phyloP scores from a whole-genome alignment of 2,329 filamentous ascomycete species.

The Xylariaceae sp. region DNA sequence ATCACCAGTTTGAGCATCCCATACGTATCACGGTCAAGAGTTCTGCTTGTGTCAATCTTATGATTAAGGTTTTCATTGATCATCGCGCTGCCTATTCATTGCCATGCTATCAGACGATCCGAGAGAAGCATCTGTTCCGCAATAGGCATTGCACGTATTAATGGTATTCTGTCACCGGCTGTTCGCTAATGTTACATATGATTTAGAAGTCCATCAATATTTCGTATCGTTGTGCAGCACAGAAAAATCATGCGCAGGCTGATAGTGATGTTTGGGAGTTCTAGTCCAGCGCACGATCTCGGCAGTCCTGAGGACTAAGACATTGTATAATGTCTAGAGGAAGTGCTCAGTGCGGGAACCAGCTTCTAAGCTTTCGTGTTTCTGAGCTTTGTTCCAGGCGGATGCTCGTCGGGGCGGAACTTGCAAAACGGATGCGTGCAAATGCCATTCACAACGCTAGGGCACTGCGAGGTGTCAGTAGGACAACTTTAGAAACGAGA shows the following conservation, averaged over 20 bases:
- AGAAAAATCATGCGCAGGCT: too few relatives aligned
- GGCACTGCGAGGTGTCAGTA: constrained; percentile 51
- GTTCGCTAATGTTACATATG: constrained; percentile 24
- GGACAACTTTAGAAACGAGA: background rate
- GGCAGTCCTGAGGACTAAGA: background rate
- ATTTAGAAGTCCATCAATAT: constrained; percentile 1
- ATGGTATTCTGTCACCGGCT: constrained; percentile 1
- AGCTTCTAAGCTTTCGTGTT: constrained; percentile 20
- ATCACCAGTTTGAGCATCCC: background rate
- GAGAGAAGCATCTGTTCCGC: background rate
- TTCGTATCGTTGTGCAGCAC: background rate
- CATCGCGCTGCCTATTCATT: constrained; percentile 6
- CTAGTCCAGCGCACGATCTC: background rate
- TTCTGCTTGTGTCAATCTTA: background rate
- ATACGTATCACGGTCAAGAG: background rate
- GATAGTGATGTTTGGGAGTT: background rate
- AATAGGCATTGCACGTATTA: background rate
- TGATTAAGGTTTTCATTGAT: constrained; percentile 15
- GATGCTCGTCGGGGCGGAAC: constrained; percentile 60
- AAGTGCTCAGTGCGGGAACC: background rate
- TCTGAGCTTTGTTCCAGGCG: constrained; percentile 61
- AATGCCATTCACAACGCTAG: constrained; percentile 56
- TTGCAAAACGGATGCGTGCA: constrained; percentile 64
- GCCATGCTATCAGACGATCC: background rate
- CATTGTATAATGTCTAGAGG: constrained; percentile 3